Evolutionary conservation across 768 basidiomycete genomes (phyloP).

Genomic region (Mycena haematopus): DNA sequence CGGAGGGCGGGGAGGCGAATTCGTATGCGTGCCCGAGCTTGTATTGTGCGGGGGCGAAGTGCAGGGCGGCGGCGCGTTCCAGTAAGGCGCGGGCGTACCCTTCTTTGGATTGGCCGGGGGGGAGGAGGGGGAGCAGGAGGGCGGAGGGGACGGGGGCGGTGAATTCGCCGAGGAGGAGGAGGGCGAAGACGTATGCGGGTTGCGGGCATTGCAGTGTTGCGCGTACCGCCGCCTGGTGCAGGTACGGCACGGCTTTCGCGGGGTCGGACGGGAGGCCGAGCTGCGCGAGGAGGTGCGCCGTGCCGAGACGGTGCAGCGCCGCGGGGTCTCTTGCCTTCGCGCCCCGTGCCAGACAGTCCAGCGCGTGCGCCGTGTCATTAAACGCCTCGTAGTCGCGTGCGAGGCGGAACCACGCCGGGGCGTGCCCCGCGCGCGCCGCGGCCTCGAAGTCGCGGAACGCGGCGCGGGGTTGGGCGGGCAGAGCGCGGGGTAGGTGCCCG

Average conservation of each 20-base stretch:
- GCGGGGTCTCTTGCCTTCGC: constrained; percentile 51
- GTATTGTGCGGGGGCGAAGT: constrained; percentile 88
- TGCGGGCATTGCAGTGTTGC: constrained; percentile 81
- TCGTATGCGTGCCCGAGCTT: constrained; percentile 94
- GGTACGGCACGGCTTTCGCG: constrained; percentile 53
- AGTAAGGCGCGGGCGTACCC: constrained; percentile 74
- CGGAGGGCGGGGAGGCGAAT: constrained; percentile 57
- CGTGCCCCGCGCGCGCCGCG: constrained; percentile 78
- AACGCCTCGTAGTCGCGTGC: constrained; percentile 88
- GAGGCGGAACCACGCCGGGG: constrained; percentile 88
- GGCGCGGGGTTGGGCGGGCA: constrained; percentile 66
- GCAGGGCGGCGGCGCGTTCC: constrained; percentile 85
- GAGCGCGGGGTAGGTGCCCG: constrained; percentile 73
- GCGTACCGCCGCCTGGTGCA: constrained; percentile 80
- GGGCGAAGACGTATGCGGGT: constrained; percentile 88
- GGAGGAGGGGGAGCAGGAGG: constrained; percentile 54
- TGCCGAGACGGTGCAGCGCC: constrained; percentile 69
- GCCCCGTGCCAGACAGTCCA: neutral
- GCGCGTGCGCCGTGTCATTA: neutral
- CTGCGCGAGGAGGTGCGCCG: constrained; percentile 91
- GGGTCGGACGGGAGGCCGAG: constrained; percentile 64
- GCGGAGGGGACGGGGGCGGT: neutral
- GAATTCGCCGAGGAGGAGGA: constrained; percentile 66
- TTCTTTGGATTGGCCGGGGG: constrained; percentile 51
- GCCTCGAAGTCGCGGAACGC: constrained; percentile 93